Conservation (phyloP, 352 stramenopile species). For the Phytophthora sp. region DNA sequence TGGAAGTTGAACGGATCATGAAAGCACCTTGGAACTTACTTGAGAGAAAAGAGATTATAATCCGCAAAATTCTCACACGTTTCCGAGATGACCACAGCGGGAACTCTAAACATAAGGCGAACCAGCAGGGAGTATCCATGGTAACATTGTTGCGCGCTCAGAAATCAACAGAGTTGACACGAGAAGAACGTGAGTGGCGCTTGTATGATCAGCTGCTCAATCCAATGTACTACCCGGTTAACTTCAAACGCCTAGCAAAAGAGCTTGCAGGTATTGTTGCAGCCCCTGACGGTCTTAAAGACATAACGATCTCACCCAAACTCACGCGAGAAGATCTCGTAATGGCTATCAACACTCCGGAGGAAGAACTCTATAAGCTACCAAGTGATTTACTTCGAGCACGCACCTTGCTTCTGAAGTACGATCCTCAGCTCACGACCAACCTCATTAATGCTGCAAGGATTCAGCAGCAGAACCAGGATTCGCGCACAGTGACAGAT, state of each 20-base stretch:
- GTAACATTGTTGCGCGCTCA: constrained; percentile 58
- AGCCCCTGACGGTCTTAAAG: constrained; percentile 12
- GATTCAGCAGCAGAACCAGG: constrained; percentile 40
- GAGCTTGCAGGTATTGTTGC: constrained; percentile 5
- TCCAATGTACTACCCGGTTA: constrained; percentile 67
- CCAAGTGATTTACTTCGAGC: constrained; percentile 59
- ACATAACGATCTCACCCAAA: constrained; percentile 36
- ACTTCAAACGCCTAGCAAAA: constrained; percentile 49
- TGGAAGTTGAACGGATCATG: constrained; percentile 75
- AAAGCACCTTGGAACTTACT: constrained; percentile 78
- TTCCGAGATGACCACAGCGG: constrained; percentile 61
- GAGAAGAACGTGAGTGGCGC: constrained; percentile 75
- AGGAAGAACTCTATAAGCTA: constrained; percentile 80
- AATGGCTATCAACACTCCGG: constrained; percentile 59
- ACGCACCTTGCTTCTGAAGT: constrained; percentile 70
- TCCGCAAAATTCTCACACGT: constrained; percentile 73
- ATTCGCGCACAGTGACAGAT: constrained; percentile 31
- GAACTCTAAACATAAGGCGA: constrained; percentile 14
- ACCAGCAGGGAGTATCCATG: constrained; percentile 29
- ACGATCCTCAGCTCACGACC: constrained; percentile 53
- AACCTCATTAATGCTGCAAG: constrained; percentile 57
- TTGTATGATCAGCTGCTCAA: constrained; percentile 76
- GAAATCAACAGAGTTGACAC: constrained; percentile 54
- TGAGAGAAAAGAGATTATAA: constrained; percentile 72
- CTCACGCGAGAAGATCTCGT: constrained; percentile 70